A percentile compares a stretch with the other conserved stretches of the same genome.
Conservation (phyloP, 768 basidiomycete genomes). For the Rhodotorula diobovata region DNA sequence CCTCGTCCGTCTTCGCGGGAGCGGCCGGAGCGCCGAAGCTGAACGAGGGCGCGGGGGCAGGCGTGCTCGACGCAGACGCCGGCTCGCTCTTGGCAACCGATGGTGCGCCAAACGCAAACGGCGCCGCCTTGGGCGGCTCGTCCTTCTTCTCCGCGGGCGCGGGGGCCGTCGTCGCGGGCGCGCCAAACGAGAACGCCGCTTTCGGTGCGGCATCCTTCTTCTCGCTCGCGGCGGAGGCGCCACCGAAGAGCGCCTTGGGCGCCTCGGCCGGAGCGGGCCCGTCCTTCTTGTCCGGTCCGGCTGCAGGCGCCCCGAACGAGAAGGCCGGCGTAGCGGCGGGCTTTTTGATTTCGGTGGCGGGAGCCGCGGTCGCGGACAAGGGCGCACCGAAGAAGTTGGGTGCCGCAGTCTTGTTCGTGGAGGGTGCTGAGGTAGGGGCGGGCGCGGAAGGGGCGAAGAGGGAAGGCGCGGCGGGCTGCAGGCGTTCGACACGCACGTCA, state of each 20-base stretch:
- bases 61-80: not conserved
- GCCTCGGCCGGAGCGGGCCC: not conserved
- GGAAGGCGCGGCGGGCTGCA: not conserved
- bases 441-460: not conserved
- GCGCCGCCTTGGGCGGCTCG: not conserved
- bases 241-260: not conserved
- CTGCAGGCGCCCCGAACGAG: constrained; percentile 6
- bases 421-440: not conserved
- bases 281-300: not conserved
- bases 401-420: not conserved
- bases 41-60: not conserved
- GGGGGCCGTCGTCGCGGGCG: not conserved
- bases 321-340: not conserved
- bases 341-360: not conserved
- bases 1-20: not conserved
- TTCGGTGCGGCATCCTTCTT: not conserved
- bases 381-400: not conserved
- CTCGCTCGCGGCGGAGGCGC: not conserved
- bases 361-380: not conserved
- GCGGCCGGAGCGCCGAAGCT: not conserved
- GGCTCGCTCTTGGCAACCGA: not conserved
- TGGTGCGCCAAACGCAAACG: not conserved
- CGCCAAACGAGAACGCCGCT: not conserved
- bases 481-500: no score
- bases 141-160: not conserved